Conservation (phyloP, 345 rosid species). For the Linum usitatissimum region DNA sequence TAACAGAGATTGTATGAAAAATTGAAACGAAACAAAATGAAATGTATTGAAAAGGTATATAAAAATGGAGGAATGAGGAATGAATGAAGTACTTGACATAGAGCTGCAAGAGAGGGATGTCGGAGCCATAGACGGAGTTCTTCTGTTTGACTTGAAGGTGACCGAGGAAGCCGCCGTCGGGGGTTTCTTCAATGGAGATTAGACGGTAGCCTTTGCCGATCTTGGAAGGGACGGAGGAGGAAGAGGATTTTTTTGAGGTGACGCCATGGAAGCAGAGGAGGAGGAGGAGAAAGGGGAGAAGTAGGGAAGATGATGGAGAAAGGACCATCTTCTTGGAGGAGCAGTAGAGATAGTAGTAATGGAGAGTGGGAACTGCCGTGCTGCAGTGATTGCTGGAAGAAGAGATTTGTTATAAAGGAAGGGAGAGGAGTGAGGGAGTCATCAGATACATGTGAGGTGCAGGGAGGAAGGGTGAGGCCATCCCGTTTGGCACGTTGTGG, state of each 20-base stretch:
- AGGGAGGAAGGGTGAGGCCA: too few species aligned
- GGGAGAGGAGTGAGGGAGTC: too few species aligned
- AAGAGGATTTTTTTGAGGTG: constrained; percentile 10
- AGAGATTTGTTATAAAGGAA: too few species aligned
- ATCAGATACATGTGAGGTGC: too few species aligned
- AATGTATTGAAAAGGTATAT: too few species aligned
- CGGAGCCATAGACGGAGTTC: constrained; percentile 72
- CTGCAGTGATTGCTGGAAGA: not conserved
- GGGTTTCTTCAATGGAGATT: constrained; percentile 60
- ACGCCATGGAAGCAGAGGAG: constrained; percentile 25
- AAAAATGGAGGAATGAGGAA: not conserved
- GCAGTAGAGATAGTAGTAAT: not conserved
- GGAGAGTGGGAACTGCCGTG: not conserved
- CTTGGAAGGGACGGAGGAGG: constrained; percentile 20
- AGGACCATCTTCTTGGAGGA: constrained; percentile 12
- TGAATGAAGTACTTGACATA: constrained; percentile 52
- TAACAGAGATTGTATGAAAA: too few species aligned
- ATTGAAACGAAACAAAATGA: too few species aligned
- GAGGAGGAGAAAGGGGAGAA: constrained; percentile 13
- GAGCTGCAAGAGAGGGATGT: constrained; percentile 64
- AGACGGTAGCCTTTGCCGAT: constrained; percentile 88
- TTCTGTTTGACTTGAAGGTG: constrained; percentile 69
- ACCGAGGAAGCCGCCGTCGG: constrained; percentile 66
- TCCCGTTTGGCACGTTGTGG: too few species aligned
- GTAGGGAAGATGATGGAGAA: not conserved